Base-by-base conservation (phyloP, 345 rosid species). In the Citrus glauca region DNA sequence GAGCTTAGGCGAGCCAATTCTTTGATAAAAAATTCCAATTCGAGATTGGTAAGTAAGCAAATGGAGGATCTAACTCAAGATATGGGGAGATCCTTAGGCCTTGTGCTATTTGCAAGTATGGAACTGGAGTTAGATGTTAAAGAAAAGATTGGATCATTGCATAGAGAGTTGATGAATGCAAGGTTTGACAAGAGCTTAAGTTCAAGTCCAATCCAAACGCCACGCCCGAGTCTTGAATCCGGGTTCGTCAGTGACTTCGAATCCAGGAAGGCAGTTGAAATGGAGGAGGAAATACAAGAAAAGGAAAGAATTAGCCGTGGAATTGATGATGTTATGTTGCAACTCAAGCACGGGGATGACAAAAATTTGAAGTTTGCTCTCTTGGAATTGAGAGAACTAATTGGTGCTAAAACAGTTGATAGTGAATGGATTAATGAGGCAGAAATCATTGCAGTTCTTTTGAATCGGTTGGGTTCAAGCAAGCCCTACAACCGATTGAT, bases 11-110 rank as follows among this genome's bases (percentile, higher is more conserved):
- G 82, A n/a, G 90, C 85, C 2, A 81, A 85, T 83, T 73, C 64
- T 65, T 66, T 85, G 83, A 78, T 91, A 37, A 50, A 73, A 56
- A 72, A 70, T 71, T 57, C 75, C 73, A 30, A 73, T 81, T 82
- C 90, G 4, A 75, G 84, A 74, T 78, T 80, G 38, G 72, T 69
- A 22, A 32, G 70, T 7, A 87, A 80, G 63, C 83, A 83, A 74
- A 81, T 91, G 42, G 89, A 83, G 75, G 85, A 80, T n/a, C 45
- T 86, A 75, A 67, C 84, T 33, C 89, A 77, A 59, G 92, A 86
- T 80, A 88, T 90, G 71, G 93, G 96, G 60, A 82, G 96, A 78
- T 91, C 96, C 24, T 60, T 91, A 72, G 96, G 91, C 67, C 93
- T 91, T 66, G 83, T 91, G 72, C 82, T 91, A n/a, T 90, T 90